These are phyloP conservation scores for Nemania abortiva DNA, from an alignment of 2,329 filamentous ascomycete species.

Conservation along the genomic window DNA sequence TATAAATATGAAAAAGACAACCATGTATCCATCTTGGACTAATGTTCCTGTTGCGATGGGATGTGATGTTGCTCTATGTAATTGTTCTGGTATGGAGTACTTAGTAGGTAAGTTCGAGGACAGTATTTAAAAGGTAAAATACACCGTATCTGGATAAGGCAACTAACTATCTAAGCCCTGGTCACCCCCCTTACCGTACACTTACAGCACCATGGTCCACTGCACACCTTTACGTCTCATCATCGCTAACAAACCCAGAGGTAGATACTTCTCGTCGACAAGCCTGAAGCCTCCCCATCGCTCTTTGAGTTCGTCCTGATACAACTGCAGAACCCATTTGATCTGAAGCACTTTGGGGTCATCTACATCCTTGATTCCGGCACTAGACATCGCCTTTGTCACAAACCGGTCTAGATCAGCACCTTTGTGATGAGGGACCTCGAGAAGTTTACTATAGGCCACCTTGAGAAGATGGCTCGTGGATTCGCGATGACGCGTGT, in stretches of 20 bases:
- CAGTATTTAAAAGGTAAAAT: neutral
- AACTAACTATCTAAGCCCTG: neutral
- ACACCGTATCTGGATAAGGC: slow-evolving; percentile 9
- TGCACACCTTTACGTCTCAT: slow-evolving; percentile 56
- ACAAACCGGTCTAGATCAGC: slow-evolving; percentile 48
- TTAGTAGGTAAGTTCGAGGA: no score
- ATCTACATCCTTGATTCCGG: slow-evolving; percentile 12
- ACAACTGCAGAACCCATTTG: slow-evolving; percentile 54
- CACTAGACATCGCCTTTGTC: slow-evolving; percentile 35
- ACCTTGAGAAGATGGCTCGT: slow-evolving; percentile 33
- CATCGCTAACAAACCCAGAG: slow-evolving; percentile 55
- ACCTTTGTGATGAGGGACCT: slow-evolving; percentile 42
- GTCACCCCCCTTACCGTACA: neutral
- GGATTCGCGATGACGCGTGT: slow-evolving; percentile 49
- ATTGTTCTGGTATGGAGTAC: no score
- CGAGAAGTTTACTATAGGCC: slow-evolving; percentile 48
- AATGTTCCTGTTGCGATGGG: neutral
- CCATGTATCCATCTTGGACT: neutral
- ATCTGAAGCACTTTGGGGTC: slow-evolving; percentile 45
- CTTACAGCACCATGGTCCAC: slow-evolving; percentile 57
- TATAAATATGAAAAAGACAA: neutral
- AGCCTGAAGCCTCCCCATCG: slow-evolving; percentile 54
- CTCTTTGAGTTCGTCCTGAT: slow-evolving; percentile 51
- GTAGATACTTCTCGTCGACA: slow-evolving; percentile 56
- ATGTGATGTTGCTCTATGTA: no score